These are phyloP conservation scores for Opeltia flavorubescens DNA, from an alignment of 495 filamentous ascomycete genomes.

Conservation along the genomic window DNA sequence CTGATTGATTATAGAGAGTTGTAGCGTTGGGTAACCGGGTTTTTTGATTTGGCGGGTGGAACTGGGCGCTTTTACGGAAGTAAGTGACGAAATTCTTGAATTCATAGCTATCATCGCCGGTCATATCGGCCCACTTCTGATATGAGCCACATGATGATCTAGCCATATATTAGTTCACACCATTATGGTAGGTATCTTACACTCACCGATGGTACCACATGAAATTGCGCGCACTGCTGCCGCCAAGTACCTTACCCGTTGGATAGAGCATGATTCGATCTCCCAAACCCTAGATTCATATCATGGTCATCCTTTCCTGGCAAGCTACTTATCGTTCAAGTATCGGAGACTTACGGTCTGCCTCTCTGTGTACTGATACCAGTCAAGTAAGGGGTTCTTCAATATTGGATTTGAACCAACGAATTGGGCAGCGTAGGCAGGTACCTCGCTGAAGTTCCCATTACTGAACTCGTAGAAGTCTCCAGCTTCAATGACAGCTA, in stretches of 20 bases:
- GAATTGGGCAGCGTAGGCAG: conserved; percentile 18
- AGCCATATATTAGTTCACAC: too few species aligned
- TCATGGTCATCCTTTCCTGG: too few species aligned
- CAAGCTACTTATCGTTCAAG: too few species aligned
- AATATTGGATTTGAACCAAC: conserved; percentile 19
- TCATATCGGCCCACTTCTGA: conserved; percentile 27
- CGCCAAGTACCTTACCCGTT: conserved; percentile 2
- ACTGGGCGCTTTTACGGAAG: conserved; percentile 23
- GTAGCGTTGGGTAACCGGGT: conserved; percentile 13
- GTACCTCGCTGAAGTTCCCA: conserved; percentile 28
- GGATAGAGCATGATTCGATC: too few species aligned
- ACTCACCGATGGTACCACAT: conserved; percentile 3
- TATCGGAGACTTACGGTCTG: conserved; percentile 6
- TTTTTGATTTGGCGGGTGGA: conserved; percentile 17
- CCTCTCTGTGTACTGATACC: conserved; percentile 1
- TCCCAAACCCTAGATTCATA: too few species aligned
- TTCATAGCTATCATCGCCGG: conserved; percentile 27
- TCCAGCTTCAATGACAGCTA: conserved; percentile 44
- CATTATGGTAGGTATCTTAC: background rate
- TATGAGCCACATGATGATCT: conserved; percentile 21
- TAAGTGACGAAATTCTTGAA: conserved; percentile 25
- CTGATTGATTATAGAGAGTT: conserved; percentile 10
- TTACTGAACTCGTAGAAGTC: conserved; percentile 35
- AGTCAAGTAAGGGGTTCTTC: conserved; percentile 8
- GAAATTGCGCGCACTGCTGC: background rate